Base-by-base conservation (phyloP, 176 grass and related monocot genomes). In the Canna indica region DNA sequence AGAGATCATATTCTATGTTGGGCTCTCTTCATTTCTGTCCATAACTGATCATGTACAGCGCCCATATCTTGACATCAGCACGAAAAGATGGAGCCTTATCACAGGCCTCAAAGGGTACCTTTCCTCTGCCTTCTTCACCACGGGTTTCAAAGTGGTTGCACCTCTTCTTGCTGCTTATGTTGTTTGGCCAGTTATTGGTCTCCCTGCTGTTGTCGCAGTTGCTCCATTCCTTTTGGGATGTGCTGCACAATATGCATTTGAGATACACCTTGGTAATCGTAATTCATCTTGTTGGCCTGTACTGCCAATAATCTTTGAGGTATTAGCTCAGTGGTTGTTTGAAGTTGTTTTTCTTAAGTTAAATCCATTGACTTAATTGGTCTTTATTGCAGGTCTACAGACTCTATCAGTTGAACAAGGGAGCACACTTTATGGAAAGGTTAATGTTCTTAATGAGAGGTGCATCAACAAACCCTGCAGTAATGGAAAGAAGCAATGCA, bases 261-360 rank as follows among this genome's bases (percentile, higher is more conserved):
- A 81, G 44, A 69, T 75, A 52, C 71, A 59, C 18, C 71, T 81
- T 47, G 14, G 59, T 4, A 75, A n/a, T 2, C 38, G 39, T 7
- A 42, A 50, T 60, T 81, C 79, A 59, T 81, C 79, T 59, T 81
- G 79, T 47, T 81, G 79, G 79, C 79, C 79, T 69, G 29, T 75
- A 68, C 35, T 81, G 36, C 79, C 79, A 69, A 75, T 81, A 35
- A 75, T 81, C 57, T 81, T 81, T 68, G 79, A 81, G 79, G 79
- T 81, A 81, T 59, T 31, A 33, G 46, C 29, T 46, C 3, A 16
- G 7, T 8, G 17, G 5, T 30, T 59, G 26, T 59, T 38, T 59
- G 15, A 5, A 46, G 6, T n/a, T 46, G 11, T 47, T 46, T 38
- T 73, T 38, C 63, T 60, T 13, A 34, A 46, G 24, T 47, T 18